These are phyloP conservation scores for Daedaleopsis nitida DNA, from an alignment of 768 basidiomycete species.

Conservation along the genomic window DNA sequence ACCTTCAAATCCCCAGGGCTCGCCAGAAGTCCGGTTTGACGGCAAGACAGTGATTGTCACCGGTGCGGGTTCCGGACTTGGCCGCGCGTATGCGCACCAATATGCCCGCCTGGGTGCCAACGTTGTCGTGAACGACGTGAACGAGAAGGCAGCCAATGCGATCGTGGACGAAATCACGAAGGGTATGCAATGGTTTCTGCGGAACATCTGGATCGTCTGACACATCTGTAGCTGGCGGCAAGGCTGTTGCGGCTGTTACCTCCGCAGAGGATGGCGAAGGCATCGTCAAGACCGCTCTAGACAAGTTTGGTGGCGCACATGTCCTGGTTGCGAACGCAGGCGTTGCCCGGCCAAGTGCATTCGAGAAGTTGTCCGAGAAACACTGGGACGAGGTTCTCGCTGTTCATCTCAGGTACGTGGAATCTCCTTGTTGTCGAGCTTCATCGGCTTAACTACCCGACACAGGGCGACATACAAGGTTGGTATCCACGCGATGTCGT, in stretches of 20 bases:
- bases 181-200: conserved; percentile 44
- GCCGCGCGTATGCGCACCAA: conserved; percentile 90
- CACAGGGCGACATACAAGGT: conserved; percentile 85
- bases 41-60: conserved; percentile 93
- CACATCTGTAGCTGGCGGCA: conserved; percentile 70
- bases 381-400: conserved; percentile 95
- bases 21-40: conserved; percentile 76
- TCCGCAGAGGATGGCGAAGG: conserved; percentile 92
- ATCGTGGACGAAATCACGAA: conserved; percentile 88
- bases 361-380: conserved; percentile 82
- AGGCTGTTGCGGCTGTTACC: conserved; percentile 78
- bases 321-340: conserved; percentile 92
- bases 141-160: conserved; percentile 75
- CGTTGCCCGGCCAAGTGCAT: conserved; percentile 91
- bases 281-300: conserved; percentile 84
- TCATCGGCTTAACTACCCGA: conserved; percentile 2
- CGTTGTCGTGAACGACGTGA: conserved; percentile 95
- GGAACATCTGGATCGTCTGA: neutral
- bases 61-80: conserved; percentile 93
- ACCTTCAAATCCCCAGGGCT: conserved; percentile 70
- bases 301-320: conserved; percentile 88
- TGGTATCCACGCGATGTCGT: conserved; percentile 1
- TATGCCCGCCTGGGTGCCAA: conserved; percentile 93
- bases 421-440: neutral
- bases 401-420: conserved; percentile 69